Evolutionary conservation across 2,329 filamentous ascomycete genomes (phyloP).

Genomic region (Fusarium pseudonygamai): DNA sequence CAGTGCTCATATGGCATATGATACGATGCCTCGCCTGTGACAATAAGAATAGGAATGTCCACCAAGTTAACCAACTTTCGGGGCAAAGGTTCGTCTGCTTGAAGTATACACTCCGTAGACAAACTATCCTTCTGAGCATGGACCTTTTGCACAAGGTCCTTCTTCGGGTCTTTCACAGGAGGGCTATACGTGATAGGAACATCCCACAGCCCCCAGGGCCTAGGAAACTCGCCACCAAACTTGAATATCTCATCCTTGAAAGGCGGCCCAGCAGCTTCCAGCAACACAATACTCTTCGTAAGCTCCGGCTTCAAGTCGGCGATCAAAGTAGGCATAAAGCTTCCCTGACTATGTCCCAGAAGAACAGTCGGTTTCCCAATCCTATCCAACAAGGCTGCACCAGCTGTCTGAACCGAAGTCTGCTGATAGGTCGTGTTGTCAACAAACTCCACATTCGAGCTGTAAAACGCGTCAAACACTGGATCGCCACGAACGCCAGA

Average conservation of each 20-base stretch:
- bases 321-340: slow-evolving; percentile 47
- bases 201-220: slow-evolving; percentile 58
- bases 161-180: slow-evolving; percentile 35
- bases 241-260: slow-evolving; percentile 55
- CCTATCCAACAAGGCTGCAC: slow-evolving; percentile 54
- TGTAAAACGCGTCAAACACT: slow-evolving; percentile 38
- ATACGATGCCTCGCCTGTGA: slow-evolving; percentile 32
- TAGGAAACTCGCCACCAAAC: slow-evolving; percentile 47
- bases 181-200: slow-evolving; percentile 60
- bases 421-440: slow-evolving; percentile 35
- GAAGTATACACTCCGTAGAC: slow-evolving; percentile 30
- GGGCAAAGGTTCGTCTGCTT: slow-evolving; percentile 19
- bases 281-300: slow-evolving; percentile 52
- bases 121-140: not conserved
- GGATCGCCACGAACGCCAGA: slow-evolving; percentile 24
- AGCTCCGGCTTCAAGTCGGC: slow-evolving; percentile 49
- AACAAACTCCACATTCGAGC: slow-evolving; percentile 37
- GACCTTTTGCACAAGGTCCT: slow-evolving; percentile 23
- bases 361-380: slow-evolving; percentile 54
- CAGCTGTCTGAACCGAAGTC: slow-evolving; percentile 33
- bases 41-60: slow-evolving; percentile 41
- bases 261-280: slow-evolving; percentile 60
- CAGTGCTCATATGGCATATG: slow-evolving; percentile 38
- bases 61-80: slow-evolving; percentile 47
- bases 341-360: slow-evolving; percentile 59